Conservation (phyloP, 441 rosid genomes). For the Geranium incanum region DNA sequence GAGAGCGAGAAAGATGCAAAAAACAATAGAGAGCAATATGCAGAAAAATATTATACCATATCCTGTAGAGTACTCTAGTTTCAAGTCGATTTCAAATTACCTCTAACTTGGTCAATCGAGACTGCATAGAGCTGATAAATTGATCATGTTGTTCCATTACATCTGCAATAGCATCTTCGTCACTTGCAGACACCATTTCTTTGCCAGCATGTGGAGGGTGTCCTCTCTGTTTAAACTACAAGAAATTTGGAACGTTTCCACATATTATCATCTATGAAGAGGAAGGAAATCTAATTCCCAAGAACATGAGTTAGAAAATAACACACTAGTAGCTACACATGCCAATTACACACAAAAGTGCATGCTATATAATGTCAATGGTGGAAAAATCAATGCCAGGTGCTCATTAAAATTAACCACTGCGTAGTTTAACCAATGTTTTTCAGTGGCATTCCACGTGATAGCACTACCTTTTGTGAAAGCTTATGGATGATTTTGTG, state of each 20-base stretch:
- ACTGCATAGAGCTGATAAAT: constrained; percentile 79
- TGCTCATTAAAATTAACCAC: neutral
- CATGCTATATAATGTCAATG: neutral
- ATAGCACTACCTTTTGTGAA: neutral
- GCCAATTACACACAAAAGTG: neutral
- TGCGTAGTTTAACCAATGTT: neutral
- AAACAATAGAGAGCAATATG: constrained; percentile 2
- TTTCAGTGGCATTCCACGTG: neutral
- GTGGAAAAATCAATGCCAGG: neutral
- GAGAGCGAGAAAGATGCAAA: neutral
- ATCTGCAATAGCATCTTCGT: constrained; percentile 67
- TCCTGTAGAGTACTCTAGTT: constrained; percentile 9
- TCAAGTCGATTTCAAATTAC: constrained; percentile 33
- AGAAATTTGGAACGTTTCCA: constrained; percentile 16
- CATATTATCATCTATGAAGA: constrained; percentile 18
- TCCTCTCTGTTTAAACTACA: constrained; percentile 59
- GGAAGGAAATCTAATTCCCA: neutral
- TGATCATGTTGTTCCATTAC: constrained; percentile 70
- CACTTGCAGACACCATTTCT: constrained; percentile 46
- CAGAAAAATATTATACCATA: neutral
- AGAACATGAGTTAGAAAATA: neutral
- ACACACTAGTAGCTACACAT: neutral
- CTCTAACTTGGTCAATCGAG: constrained; percentile 91
- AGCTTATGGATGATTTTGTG: neutral
- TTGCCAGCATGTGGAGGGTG: constrained; percentile 42